A percentile compares a stretch with the other conserved stretches of the same genome.
These are phyloP conservation scores for Lasiodiplodia sp. DNA, from an alignment of 2,329 filamentous ascomycete species.

Conservation along the genomic window DNA sequence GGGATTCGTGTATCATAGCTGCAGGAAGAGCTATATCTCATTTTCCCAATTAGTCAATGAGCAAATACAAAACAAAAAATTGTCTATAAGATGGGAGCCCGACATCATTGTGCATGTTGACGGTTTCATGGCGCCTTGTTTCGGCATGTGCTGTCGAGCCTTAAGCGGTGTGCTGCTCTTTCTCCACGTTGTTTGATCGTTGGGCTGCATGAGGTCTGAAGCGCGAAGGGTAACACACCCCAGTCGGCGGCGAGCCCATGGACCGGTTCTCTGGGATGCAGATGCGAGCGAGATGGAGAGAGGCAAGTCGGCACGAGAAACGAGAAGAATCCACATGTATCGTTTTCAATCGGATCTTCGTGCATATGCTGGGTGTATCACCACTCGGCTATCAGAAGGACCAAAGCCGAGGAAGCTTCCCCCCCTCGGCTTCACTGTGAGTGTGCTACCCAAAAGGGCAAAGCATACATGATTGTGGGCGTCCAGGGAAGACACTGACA, in stretches of 20 bases:
- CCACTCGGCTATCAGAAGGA: no score
- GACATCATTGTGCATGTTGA: not conserved
- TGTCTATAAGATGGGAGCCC: not conserved
- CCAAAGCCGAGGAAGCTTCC: no score
- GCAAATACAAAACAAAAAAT: slow-evolving; percentile 17
- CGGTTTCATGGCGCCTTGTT: not conserved
- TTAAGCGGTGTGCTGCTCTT: not conserved
- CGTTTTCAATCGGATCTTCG: no score
- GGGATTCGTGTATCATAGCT: slow-evolving; percentile 23
- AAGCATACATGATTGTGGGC: no score
- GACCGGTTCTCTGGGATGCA: not conserved
- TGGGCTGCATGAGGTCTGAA: not conserved
- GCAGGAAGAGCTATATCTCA: slow-evolving; percentile 18
- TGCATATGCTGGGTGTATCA: no score
- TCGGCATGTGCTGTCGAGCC: not conserved
- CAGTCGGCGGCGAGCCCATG: not conserved
- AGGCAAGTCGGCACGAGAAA: not conserved
- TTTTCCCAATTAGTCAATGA: slow-evolving; percentile 19
- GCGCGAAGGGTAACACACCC: not conserved
- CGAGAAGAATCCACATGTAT: not conserved
- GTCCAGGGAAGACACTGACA: no score
- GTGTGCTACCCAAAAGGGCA: no score
- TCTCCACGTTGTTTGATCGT: not conserved
- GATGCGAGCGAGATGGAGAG: not conserved
- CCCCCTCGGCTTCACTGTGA: no score